Conservation (phyloP, 2,329 filamentous ascomycete genomes). For the Sporothrix curviconia region DNA sequence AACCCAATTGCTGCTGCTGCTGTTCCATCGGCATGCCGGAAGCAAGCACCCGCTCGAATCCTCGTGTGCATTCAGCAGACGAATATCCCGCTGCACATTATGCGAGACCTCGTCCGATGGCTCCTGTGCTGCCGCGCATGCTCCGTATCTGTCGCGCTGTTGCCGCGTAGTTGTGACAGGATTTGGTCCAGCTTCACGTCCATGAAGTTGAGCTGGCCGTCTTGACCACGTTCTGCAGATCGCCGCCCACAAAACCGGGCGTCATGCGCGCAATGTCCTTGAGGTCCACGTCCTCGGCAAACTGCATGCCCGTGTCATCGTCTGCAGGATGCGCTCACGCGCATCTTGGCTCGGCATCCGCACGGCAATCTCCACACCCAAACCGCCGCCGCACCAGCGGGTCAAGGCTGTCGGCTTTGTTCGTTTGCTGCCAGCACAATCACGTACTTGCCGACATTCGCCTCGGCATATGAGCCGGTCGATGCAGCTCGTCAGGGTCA, state of each 20-base stretch:
- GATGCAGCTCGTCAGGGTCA: constrained; percentile 81
- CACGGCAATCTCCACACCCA: constrained; percentile 79
- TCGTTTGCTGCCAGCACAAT: constrained; percentile 89
- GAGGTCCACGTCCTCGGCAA: constrained; percentile 69
- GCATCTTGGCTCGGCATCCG: constrained; percentile 75
- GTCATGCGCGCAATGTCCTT: constrained; percentile 70
- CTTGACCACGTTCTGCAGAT: constrained; percentile 62
- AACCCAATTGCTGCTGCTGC: background rate
- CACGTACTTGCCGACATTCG: constrained; percentile 45
- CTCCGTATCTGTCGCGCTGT: background rate
- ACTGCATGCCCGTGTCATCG: constrained; percentile 58
- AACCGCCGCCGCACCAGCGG: constrained; percentile 66
- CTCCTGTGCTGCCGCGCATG: background rate
- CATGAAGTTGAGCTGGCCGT: constrained; percentile 27
- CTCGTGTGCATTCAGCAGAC: constrained; percentile 9
- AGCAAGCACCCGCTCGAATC: background rate
- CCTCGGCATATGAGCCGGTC: constrained; percentile 69
- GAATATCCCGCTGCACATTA: constrained; percentile 5
- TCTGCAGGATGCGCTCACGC: constrained; percentile 69
- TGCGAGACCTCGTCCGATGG: too few relatives aligned
- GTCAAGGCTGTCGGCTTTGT: constrained; percentile 79
- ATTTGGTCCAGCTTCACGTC: background rate
- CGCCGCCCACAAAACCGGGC: constrained; percentile 87
- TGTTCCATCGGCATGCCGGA: too few relatives aligned
- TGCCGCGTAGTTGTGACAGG: constrained; percentile 5